Conservation (phyloP, 352 stramenopile genomes). For the Phytophthora macrochlamydospora region DNA sequence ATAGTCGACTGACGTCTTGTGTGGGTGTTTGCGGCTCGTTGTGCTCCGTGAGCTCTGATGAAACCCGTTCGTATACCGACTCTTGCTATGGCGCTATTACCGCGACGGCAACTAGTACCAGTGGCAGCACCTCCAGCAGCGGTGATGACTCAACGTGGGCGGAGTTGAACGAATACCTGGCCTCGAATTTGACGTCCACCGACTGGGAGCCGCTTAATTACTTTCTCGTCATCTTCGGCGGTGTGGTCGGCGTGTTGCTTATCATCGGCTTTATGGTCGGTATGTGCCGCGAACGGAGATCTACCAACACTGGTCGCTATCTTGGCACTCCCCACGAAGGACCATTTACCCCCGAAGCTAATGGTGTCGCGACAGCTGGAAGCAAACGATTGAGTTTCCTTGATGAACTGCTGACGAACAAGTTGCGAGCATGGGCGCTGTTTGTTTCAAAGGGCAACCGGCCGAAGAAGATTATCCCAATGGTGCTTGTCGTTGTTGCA, state of each 20-base stretch:
- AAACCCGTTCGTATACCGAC: slow-evolving; percentile 44
- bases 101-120: slow-evolving; percentile 17
- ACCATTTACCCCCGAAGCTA: slow-evolving; percentile 22
- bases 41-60: slow-evolving; percentile 40
- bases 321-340: slow-evolving; percentile 27
- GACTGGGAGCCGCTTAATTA: slow-evolving; percentile 56
- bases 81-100: slow-evolving; percentile 34
- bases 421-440: slow-evolving; percentile 44
- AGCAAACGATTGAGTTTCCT: slow-evolving; percentile 34
- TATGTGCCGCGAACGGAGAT: not conserved
- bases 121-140: slow-evolving; percentile 10
- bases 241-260: slow-evolving; percentile 35
- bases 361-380: slow-evolving; percentile 23
- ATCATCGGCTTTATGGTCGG: slow-evolving; percentile 49
- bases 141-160: slow-evolving; percentile 42
- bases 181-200: slow-evolving; percentile 40
- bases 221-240: slow-evolving; percentile 55
- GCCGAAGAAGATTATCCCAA: slow-evolving; percentile 45
- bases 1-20: slow-evolving; percentile 52
- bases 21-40: slow-evolving; percentile 56
- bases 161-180: slow-evolving; percentile 43
- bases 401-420: slow-evolving; percentile 50
- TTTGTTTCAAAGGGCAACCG: slow-evolving; percentile 47
- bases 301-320: not conserved
- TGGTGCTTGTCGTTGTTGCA: slow-evolving; percentile 40